Conservation (phyloP, 2,329 filamentous ascomycete genomes). For the Blastomyces percursus region DNA sequence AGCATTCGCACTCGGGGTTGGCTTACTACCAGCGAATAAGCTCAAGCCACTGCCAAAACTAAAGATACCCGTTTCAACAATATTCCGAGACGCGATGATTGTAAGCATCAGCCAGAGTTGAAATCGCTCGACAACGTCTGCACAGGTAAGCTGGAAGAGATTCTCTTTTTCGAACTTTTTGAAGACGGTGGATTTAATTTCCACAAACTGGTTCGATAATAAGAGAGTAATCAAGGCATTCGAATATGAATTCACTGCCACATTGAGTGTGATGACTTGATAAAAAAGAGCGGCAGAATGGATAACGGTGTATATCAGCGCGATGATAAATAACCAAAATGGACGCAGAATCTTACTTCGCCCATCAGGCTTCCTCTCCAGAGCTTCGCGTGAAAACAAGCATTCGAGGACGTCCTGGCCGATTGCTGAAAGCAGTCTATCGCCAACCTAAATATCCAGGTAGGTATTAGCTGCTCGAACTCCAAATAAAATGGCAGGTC, state of each 20-base stretch:
- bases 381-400: conserved; percentile 81
- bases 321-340: conserved; percentile 80
- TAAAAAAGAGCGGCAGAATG: conserved; percentile 88
- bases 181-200: conserved; percentile 97
- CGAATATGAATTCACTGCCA: conserved; percentile 96
- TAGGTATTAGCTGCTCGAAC: not conserved
- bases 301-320: conserved; percentile 74
- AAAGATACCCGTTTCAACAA: conserved; percentile 86
- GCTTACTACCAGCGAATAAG: conserved; percentile 19
- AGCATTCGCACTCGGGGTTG: conserved; percentile 31
- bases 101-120: conserved; percentile 96
- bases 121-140: conserved; percentile 92
- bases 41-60: conserved; percentile 40
- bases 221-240: conserved; percentile 87
- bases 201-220: conserved; percentile 95
- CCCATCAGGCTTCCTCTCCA: conserved; percentile 77
- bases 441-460: conserved; percentile 50
- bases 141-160: conserved; percentile 88
- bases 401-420: conserved; percentile 96
- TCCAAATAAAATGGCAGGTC: not conserved
- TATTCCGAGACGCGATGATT: conserved; percentile 91
- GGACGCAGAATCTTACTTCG: conserved; percentile 84
- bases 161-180: conserved; percentile 99
- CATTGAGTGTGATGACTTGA: conserved; percentile 94
- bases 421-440: conserved; percentile 78